phyloP scores from a whole-genome alignment of 108 stramenopile genomes.

The Ochromonas danica region DNA sequence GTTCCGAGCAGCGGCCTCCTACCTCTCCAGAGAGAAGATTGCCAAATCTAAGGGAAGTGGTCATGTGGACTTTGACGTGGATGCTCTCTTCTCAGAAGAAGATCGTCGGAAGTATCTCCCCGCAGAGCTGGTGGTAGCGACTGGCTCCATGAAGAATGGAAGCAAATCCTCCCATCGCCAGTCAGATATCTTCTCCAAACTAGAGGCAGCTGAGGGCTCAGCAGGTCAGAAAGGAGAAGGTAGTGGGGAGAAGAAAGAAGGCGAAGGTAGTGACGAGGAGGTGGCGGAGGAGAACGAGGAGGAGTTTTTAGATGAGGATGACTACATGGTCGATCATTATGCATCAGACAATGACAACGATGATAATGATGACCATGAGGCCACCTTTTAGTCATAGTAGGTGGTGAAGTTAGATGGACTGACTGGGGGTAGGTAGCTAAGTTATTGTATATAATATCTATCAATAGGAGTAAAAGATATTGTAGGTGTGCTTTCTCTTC shows the following conservation, averaged over 20 bases:
- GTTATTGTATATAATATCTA: no score
- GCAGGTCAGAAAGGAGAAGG: not conserved
- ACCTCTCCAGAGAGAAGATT: not conserved
- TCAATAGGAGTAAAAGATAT: no score
- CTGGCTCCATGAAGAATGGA: not conserved
- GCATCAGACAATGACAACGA: constrained; percentile 9
- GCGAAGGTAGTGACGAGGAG: not conserved
- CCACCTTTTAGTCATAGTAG: not conserved
- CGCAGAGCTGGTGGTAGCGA: not conserved
- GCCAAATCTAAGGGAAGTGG: no score
- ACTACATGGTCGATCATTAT: not conserved
- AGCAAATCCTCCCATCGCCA: not conserved
- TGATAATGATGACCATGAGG: not conserved
- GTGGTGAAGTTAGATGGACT: no score
- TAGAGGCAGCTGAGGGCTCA: not conserved
- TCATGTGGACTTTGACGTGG: no score
- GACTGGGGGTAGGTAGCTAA: no score
- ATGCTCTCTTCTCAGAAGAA: no score
- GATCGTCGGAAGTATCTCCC: no score
- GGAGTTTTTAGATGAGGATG: not conserved
- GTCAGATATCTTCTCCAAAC: not conserved
- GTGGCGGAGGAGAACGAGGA: not conserved
- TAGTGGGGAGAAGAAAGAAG: not conserved
- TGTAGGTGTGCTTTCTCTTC: no score
- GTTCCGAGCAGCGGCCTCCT: not conserved